Percentiles rank a stretch among this genome's conserved stretches.
Conservation (phyloP, 192 early-diverging fungal genomes). For the Phycomyces nitens region DNA sequence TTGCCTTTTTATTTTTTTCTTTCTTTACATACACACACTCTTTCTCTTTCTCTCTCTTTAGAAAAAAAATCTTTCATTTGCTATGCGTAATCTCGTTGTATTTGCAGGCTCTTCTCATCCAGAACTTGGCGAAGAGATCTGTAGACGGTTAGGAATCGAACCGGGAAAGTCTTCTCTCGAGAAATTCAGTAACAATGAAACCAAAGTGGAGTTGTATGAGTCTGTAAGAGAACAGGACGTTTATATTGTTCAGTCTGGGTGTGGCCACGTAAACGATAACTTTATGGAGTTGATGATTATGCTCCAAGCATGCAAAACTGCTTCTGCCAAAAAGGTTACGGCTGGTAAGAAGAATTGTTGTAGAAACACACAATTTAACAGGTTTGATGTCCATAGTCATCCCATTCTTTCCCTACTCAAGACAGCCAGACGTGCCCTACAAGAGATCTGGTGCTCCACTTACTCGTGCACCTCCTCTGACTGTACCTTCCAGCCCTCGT, state of each 20-base stretch:
- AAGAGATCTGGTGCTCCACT: constrained; percentile 48
- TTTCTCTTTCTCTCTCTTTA: not conserved
- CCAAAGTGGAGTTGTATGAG: constrained; percentile 89
- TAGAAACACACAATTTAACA: too few species aligned
- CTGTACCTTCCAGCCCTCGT: constrained; percentile 27
- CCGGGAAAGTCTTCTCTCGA: constrained; percentile 66
- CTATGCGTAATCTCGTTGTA: constrained; percentile 22
- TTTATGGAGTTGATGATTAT: constrained; percentile 96
- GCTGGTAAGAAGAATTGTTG: constrained; percentile 41
- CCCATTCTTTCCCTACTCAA: constrained; percentile 94
- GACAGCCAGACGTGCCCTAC: constrained; percentile 72
- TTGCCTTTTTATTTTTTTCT: too few species aligned
- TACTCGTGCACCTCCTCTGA: constrained; percentile 37
- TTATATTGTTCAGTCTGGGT: constrained; percentile 91
- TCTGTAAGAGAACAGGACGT: constrained; percentile 88
- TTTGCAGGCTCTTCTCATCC: constrained; percentile 79
- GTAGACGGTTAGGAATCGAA: constrained; percentile 73
- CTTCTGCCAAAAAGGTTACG: constrained; percentile 82
- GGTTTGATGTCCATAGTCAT: constrained; percentile 64
- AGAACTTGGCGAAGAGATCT: constrained; percentile 70
- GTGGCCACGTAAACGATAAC: constrained; percentile 94
- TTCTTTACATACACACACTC: not conserved
- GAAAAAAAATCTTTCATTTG: not conserved
- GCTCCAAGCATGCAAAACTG: constrained; percentile 94
- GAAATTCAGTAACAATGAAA: constrained; percentile 95